Base-by-base conservation (phyloP, 2,329 filamentous ascomycete genomes). In the Aspergillus fructus region DNA sequence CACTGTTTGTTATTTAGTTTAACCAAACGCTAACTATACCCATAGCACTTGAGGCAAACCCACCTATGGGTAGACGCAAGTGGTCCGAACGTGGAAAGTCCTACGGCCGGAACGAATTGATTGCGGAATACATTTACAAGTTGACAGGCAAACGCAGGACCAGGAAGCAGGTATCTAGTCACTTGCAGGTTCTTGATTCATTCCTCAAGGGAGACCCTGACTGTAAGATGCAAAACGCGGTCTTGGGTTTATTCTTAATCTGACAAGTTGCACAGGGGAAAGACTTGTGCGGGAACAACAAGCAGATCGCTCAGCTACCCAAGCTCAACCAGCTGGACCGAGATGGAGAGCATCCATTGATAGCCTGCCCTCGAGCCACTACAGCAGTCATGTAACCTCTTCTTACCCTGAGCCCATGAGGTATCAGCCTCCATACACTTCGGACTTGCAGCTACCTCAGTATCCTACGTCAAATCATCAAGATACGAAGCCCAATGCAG, bases 161-260 rank as follows among this genome's bases (percentile, higher is more conserved):
- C 15, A 76, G 85, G 50, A 87, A 87, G 68, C 83, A 87, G 65
- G 82, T 87, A 4, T 87, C 85, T 0, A 87, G 85, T 64, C 85
- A 87, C 66, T 79, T 87, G 24, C 85, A 87, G 69, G 84, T 87
- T 2, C 74, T 87, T 19, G 84, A 85, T 67, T 79, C 77, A 12
- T 81, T 83, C 58, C 73, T 86, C 39, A 76, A 77, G 60, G 76
- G 79, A 5, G 79, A 84, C 59, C 78, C 79, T 27, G 73, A 78
- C 58, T 83, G 82, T 84, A 70, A 76, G 79, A 27, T 11, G 3
- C 19, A 17, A 17, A 30, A 37, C 8, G 4, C 23, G 39, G 8
- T 30, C 17, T 37, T 12, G 21, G 3, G 4, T 24, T 4, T 37
- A 4, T 7, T 71, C 46, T 40, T n/a, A 5, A 34, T 19, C 60